Conservation (phyloP, 2,329 filamentous ascomycete genomes). For the Hypoxylon sp. region DNA sequence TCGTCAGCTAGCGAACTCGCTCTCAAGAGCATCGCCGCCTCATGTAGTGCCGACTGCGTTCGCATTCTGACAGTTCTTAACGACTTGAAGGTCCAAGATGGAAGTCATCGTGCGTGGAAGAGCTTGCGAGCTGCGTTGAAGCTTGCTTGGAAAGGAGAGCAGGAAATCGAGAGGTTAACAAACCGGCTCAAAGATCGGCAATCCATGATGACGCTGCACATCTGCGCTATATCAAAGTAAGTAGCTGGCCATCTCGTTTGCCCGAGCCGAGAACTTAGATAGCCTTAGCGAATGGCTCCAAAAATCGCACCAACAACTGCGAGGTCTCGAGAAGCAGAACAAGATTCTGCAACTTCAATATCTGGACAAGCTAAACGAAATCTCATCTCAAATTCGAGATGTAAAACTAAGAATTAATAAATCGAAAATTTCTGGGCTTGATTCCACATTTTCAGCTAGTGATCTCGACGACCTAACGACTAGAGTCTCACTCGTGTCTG, state of each 20-base stretch:
- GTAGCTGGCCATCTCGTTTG: background rate
- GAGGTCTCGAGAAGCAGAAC: constrained; percentile 11
- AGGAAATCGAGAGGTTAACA: constrained; percentile 23
- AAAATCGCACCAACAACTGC: constrained; percentile 7
- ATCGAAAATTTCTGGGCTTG: background rate
- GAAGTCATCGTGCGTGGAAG: constrained; percentile 20
- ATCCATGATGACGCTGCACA: constrained; percentile 22
- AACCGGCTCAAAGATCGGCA: constrained; percentile 13
- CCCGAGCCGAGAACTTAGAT: background rate
- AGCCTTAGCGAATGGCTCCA: constrained; percentile 20
- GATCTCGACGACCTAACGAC: constrained; percentile 7
- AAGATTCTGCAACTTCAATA: constrained; percentile 13
- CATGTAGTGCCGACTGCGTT: constrained; percentile 13
- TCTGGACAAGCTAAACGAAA: constrained; percentile 12
- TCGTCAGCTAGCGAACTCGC: constrained; percentile 14
- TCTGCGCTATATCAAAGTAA: constrained; percentile 26
- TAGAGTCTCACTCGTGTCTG: constrained; percentile 13
- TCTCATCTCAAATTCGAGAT: constrained; percentile 12
- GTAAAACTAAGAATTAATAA: constrained; percentile 9
- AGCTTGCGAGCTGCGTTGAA: constrained; percentile 26
- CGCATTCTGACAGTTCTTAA: constrained; percentile 17
- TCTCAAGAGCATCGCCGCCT: constrained; percentile 15
- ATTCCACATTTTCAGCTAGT: constrained; percentile 7
- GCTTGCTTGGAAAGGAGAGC: constrained; percentile 23
- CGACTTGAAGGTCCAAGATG: constrained; percentile 11